These are phyloP conservation scores for Apiotrichum gamsii DNA, from an alignment of 1,284 basidiomycete genomes.

Conservation along the genomic window DNA sequence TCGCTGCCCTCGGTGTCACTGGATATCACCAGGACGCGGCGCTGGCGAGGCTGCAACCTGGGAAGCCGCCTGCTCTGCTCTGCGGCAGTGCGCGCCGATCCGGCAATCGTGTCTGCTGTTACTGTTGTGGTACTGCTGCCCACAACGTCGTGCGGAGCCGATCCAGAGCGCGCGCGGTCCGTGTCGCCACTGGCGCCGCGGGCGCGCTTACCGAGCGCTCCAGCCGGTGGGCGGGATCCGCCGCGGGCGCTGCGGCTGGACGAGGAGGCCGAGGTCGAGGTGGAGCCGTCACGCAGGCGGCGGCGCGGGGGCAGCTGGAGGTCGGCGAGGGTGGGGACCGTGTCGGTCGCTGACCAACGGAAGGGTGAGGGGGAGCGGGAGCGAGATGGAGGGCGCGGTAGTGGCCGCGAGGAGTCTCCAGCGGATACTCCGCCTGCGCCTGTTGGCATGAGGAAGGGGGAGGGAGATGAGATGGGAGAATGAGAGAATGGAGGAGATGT, in stretches of 20 bases:
- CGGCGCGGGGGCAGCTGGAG: constrained; percentile 28
- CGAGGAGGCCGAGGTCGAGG: not conserved
- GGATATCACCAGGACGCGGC: not conserved
- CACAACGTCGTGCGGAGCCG: too few species aligned
- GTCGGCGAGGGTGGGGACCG: constrained; percentile 24
- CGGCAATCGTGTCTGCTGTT: too few species aligned
- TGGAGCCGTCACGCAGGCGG: constrained; percentile 27
- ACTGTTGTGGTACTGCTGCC: too few species aligned
- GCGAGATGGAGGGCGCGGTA: not conserved
- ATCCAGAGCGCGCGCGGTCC: too few species aligned
- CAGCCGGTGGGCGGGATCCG: too few species aligned
- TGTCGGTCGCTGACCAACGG: not conserved
- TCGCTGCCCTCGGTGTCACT: not conserved
- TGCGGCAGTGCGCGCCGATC: too few species aligned
- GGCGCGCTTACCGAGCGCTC: not conserved
- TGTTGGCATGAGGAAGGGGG: not conserved
- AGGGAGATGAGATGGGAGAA: not conserved
- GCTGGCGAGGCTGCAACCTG: not conserved
- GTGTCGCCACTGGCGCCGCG: too few species aligned
- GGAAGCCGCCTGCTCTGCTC: constrained; percentile 13
- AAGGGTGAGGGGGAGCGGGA: not conserved
- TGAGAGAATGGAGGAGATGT: not conserved
- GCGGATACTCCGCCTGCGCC: too few species aligned
- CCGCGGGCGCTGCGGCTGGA: not conserved
- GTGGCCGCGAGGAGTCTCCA: too few species aligned